Base-by-base conservation (phyloP, 768 basidiomycete species). In the Mycena pura region DNA sequence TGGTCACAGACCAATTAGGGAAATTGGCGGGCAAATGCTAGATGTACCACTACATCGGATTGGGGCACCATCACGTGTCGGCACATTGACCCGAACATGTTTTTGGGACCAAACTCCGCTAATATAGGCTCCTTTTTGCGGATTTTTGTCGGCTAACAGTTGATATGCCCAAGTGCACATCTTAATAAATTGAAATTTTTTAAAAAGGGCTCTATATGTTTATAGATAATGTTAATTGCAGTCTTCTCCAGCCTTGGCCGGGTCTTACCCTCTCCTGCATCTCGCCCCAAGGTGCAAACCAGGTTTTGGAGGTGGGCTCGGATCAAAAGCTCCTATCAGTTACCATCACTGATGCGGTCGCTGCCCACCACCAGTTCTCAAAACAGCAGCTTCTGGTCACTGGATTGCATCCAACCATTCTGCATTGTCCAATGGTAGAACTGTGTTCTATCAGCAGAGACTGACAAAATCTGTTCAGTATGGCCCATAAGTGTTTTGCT, bases 1-100 rank as follows among this genome's bases (percentile, higher is more conserved):
- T 4, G 25, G 57, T 58, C 57, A 58, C 57, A 50, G 9, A 22
- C 57, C 21, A 53, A 58, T 49, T 58, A 49, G 50, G 57, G 48
- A 50, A 49, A 41, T 58, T 58, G 57, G 48, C 57, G 48, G 48
- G 57, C 47, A 58, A 41, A 50, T 50, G 11, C 43, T 41, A 43
- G 21, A 29, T 58, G 57, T 58, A 58, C 57, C 48, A 41, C 32
- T 27, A 32, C 36, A 44, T 58, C 48, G 50, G 13, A 49, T 43
- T 50, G 14, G 47, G 46, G 14, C 47, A 49, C 47, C 31, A 41
- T 50, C 57, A 58, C 48, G 47, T 40, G 48, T 58, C 47, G 39
- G 47, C 56, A 46, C 45, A 34, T 39, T 39, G 34, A 38, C 36
- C 46, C 56, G 38, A 39, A 22, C 56, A 29, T 40, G 56, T 40